phyloP scores from a whole-genome alignment of 1,284 basidiomycete genomes.

The Inonotus obliquus region DNA sequence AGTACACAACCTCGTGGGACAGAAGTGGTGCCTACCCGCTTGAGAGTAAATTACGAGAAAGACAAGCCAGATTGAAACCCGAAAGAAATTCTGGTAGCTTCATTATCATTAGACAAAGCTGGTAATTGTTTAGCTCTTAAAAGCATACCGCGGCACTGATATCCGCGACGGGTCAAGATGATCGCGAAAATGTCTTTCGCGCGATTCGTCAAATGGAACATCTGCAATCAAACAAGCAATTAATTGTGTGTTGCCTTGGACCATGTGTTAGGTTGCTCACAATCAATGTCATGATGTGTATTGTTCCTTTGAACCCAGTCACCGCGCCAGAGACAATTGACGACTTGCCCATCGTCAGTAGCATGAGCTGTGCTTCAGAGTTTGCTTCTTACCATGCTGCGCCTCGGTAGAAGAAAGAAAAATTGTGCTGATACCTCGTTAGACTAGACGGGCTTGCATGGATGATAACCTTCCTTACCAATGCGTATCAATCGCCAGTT shows the following conservation, averaged over 20 bases:
- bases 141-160: constrained; percentile 71
- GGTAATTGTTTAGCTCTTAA: not conserved
- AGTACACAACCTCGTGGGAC: not conserved
- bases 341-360: constrained; percentile 40
- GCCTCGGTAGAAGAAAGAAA: constrained; percentile 87
- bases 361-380: not conserved
- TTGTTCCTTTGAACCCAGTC: constrained; percentile 76
- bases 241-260: not conserved
- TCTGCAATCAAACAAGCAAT: constrained; percentile 37
- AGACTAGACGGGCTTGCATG: constrained; percentile 14
- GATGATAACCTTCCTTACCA: constrained; percentile 42
- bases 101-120: not conserved
- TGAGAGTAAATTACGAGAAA: constrained; percentile 85
- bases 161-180: constrained; percentile 78
- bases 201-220: constrained; percentile 50
- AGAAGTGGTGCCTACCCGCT: constrained; percentile 50
- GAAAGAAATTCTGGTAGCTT: constrained; percentile 75
- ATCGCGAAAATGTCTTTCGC: constrained; percentile 54
- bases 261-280: constrained; percentile 33
- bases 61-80: constrained; percentile 76
- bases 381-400: constrained; percentile 59
- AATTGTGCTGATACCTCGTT: constrained; percentile 48
- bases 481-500: constrained; percentile 81
- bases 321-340: constrained; percentile 76
- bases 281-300: constrained; percentile 64